Evolutionary conservation across 495 filamentous ascomycete genomes (phyloP).

Genomic region (Daldinia vernicosa): DNA sequence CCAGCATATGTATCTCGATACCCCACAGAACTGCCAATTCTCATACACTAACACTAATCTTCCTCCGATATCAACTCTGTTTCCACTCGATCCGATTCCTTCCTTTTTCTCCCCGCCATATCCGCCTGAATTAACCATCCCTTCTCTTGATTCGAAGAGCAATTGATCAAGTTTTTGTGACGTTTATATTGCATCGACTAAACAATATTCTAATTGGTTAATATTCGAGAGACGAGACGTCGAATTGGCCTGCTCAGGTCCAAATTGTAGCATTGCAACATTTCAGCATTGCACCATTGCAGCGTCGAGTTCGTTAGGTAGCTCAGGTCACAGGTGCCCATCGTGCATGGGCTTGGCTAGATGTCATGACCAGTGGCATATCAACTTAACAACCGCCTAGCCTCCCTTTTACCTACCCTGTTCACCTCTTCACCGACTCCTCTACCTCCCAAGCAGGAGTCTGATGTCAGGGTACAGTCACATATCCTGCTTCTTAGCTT

Average conservation of each 20-base stretch:
- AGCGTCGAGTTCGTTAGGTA: conserved; percentile 19
- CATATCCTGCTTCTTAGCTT: conserved; percentile 11
- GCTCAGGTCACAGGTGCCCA: conserved; percentile 19
- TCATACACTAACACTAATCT: too few species aligned
- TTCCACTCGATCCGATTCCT: conserved; percentile 42
- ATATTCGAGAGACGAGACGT: conserved; percentile 7
- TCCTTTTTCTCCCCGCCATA: conserved; percentile 35
- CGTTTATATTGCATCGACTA: conserved; percentile 21
- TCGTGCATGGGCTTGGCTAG: conserved; percentile 27
- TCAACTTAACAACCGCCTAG: conserved; percentile 22
- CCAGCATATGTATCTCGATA: conserved; percentile 2
- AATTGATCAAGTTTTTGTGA: conserved; percentile 26
- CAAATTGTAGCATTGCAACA: conserved; percentile 5
- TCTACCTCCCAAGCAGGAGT: conserved; percentile 29
- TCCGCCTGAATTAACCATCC: conserved; percentile 32
- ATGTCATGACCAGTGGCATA: conserved; percentile 30
- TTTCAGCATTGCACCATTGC: conserved; percentile 6
- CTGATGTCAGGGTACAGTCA: conserved; percentile 31
- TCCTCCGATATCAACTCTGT: conserved; percentile 35
- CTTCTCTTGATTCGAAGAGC: conserved; percentile 23
- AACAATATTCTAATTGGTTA: conserved; percentile 21
- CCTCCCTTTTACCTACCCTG: conserved; percentile 35
- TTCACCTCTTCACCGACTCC: conserved; percentile 33
- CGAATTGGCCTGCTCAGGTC: conserved; percentile 8
- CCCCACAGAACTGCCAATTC: conserved; percentile 21